Percentiles rank a stretch among this genome's conserved stretches.
phyloP scores from a whole-genome alignment of 768 basidiomycete genomes.

The Leccinellum albellum region DNA sequence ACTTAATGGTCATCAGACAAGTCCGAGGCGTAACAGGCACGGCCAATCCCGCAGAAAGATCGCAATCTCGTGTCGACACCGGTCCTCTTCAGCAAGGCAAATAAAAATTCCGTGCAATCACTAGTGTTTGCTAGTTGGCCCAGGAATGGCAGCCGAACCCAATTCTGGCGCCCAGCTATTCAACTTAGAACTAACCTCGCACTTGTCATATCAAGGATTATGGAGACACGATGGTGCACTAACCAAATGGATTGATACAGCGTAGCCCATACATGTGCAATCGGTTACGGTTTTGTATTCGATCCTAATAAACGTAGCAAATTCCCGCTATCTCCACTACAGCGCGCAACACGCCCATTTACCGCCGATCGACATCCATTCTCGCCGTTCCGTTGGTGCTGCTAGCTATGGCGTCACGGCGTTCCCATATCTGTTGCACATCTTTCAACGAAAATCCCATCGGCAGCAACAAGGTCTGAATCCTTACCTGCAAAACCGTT shows the following conservation, averaged over 20 bases:
- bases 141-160: neutral
- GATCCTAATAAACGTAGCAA: constrained; percentile 21
- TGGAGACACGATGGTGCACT: constrained; percentile 14
- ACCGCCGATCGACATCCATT: constrained; percentile 34
- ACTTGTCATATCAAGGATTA: neutral
- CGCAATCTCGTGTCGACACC: neutral
- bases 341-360: constrained; percentile 2
- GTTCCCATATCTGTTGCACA: constrained; percentile 57
- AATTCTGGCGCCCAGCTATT: neutral
- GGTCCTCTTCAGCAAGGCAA: constrained; percentile 5
- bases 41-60: constrained; percentile 1
- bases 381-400: constrained; percentile 16
- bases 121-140: neutral
- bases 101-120: constrained; percentile 1
- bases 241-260: constrained; percentile 5
- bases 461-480: constrained; percentile 2
- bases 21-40: neutral
- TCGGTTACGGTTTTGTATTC: constrained; percentile 6
- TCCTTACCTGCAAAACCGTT: constrained; percentile 83
- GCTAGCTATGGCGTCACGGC: constrained; percentile 32
- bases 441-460: constrained; percentile 12
- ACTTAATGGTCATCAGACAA: constrained; percentile 10
- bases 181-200: neutral
- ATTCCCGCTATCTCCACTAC: constrained; percentile 30
- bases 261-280: constrained; percentile 6